phyloP scores from a whole-genome alignment of 2,329 filamentous ascomycete genomes.

The Neoascochyta sp. region DNA sequence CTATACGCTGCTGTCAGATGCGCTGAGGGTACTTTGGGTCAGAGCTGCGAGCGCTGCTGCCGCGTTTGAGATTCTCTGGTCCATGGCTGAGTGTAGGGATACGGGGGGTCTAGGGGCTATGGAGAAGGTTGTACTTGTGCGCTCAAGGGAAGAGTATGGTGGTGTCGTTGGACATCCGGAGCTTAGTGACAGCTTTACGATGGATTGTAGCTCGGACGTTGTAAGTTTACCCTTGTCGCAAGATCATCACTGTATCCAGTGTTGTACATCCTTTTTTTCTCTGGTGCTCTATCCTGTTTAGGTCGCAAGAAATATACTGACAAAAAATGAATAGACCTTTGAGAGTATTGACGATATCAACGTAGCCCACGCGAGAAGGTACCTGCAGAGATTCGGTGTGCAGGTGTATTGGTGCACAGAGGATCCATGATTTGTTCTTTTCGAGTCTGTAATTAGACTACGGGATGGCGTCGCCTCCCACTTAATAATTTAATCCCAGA shows the following conservation, averaged over 20 bases:
- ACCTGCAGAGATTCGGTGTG: slow-evolving; percentile 13
- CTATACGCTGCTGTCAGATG: slow-evolving; percentile 10
- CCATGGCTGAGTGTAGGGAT: slow-evolving; percentile 8
- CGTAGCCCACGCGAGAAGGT: slow-evolving; percentile 6
- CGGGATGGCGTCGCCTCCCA: too few relatives aligned
- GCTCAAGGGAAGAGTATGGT: too few relatives aligned
- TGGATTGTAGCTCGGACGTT: background rate
- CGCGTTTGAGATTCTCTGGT: slow-evolving; percentile 14
- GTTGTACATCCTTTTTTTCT: background rate
- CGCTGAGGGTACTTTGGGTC: slow-evolving; percentile 17
- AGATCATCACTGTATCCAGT: background rate
- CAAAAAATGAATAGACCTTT: slow-evolving; percentile 1
- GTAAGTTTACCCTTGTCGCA: slow-evolving; percentile 2
- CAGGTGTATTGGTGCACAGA: slow-evolving; percentile 22
- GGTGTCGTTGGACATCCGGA: too few relatives aligned
- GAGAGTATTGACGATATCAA: slow-evolving; percentile 5
- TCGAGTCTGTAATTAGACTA: too few relatives aligned
- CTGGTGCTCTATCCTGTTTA: background rate
- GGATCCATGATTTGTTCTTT: background rate
- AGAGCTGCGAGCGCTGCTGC: slow-evolving; percentile 7
- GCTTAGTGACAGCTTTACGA: slow-evolving; percentile 2
- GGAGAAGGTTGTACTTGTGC: slow-evolving; percentile 19
- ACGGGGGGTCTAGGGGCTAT: slow-evolving; percentile 9
- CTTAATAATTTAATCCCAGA: too few relatives aligned
- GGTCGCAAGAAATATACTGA: slow-evolving; percentile 6